A percentile compares a stretch with the other conserved stretches of the same genome.
Evolutionary conservation across 495 filamentous ascomycete species (phyloP).

Genomic region (Thermothielavioides terrestris): DNA sequence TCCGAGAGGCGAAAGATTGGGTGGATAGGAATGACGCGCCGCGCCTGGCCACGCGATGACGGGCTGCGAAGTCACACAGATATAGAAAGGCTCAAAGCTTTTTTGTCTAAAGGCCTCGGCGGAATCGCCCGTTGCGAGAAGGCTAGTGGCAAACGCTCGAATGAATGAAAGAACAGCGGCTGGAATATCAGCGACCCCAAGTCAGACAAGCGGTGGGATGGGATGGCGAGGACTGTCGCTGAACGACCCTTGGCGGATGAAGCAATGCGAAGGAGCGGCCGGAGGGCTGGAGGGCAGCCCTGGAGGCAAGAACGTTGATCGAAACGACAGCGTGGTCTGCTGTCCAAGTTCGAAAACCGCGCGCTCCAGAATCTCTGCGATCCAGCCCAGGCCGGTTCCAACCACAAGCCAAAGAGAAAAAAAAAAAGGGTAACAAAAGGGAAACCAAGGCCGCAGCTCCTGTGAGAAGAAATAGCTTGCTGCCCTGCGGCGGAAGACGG

Average conservation of each 20-base stretch:
- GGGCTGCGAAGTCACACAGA: background rate
- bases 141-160: background rate
- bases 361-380: background rate
- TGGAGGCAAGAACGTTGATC: too few relatives aligned
- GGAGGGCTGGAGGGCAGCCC: conserved; percentile 9
- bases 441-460: background rate
- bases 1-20: too few relatives aligned
- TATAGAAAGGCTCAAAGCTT: background rate
- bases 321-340: too few relatives aligned
- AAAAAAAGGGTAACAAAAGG: background rate
- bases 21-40: too few relatives aligned
- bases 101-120: too few relatives aligned
- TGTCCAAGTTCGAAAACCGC: background rate
- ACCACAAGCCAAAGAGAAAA: background rate
- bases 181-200: background rate
- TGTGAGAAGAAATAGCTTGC: background rate
- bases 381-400: background rate
- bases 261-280: conserved; percentile 22
- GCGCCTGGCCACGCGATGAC: too few relatives aligned
- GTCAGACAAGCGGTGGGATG: background rate
- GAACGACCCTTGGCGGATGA: conserved; percentile 14
- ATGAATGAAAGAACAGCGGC: too few relatives aligned
- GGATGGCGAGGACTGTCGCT: conserved; percentile 14
- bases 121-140: background rate
- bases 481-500: too few relatives aligned